phyloP scores from a whole-genome alignment of 805 yeast genomes.

The Pichia nanzhaoensis region DNA sequence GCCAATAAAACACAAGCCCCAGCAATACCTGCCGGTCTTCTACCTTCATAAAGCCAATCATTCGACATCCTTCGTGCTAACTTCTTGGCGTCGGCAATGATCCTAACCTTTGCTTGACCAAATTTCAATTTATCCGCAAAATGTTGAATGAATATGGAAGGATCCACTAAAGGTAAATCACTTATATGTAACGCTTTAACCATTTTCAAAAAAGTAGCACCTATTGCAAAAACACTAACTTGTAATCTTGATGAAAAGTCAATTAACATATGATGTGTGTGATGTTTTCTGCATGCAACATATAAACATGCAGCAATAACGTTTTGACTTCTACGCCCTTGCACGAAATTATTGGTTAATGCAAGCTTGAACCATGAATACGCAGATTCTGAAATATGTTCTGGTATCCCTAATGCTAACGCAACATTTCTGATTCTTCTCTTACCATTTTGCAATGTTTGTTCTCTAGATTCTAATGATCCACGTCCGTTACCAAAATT shows the following conservation, averaged over 20 bases:
- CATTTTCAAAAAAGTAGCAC: conserved; percentile 91
- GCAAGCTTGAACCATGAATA: conserved; percentile 87
- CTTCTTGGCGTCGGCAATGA: conserved; percentile 79
- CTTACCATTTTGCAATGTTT: conserved; percentile 79
- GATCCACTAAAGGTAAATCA: conserved; percentile 83
- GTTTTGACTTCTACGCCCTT: conserved; percentile 94
- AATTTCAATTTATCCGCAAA: conserved; percentile 84
- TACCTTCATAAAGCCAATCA: conserved; percentile 95
- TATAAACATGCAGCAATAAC: conserved; percentile 93
- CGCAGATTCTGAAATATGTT: conserved; percentile 79
- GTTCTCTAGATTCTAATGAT: conserved; percentile 81
- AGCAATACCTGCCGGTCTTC: conserved; percentile 97
- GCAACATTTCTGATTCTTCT: conserved; percentile 77
- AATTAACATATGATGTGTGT: conserved; percentile 91
- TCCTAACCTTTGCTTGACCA: conserved; percentile 65
- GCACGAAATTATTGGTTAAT: conserved; percentile 81
- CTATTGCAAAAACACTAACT: conserved; percentile 88
- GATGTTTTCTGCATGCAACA: conserved; percentile 86
- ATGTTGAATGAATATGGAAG: conserved; percentile 87
- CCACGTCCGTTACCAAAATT: conserved; percentile 62
- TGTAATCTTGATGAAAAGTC: conserved; percentile 89
- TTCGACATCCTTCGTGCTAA: conserved; percentile 85
- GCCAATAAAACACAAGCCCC: conserved; percentile 94
- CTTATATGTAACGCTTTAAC: conserved; percentile 79
- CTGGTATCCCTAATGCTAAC: conserved; percentile 70